A percentile compares a stretch with the other conserved stretches of the same genome.
Evolutionary conservation across 2,329 filamentous ascomycete species (phyloP).

Genomic region (Colletotrichum truncatum): DNA sequence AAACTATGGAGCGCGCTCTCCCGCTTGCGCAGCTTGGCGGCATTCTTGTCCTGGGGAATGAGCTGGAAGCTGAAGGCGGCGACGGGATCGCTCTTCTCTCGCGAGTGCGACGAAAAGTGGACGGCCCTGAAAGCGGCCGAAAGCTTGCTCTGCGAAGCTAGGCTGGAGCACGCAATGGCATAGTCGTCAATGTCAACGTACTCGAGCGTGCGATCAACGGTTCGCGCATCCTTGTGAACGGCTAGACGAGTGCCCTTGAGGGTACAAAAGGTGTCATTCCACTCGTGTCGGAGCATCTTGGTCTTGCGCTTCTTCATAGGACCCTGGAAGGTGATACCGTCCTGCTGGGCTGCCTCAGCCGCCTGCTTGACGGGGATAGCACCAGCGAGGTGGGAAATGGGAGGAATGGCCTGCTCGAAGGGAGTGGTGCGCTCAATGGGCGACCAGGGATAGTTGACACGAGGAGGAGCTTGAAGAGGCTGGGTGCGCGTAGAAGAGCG

Average conservation of each 20-base stretch:
- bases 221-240: constrained; percentile 74
- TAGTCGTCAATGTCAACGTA: constrained; percentile 91
- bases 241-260: constrained; percentile 79
- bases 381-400: constrained; percentile 31
- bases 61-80: constrained; percentile 87
- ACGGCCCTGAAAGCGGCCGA: constrained; percentile 87
- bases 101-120: constrained; percentile 64
- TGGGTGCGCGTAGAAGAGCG: constrained; percentile 37
- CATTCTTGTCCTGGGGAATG: constrained; percentile 73
- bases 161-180: constrained; percentile 82
- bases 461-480: constrained; percentile 61
- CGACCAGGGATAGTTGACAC: constrained; percentile 66
- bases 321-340: constrained; percentile 77
- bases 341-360: constrained; percentile 42
- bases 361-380: constrained; percentile 34
- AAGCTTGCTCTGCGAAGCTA: constrained; percentile 82
- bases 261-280: constrained; percentile 91
- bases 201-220: constrained; percentile 70
- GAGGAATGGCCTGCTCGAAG: constrained; percentile 57
- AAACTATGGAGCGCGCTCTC: constrained; percentile 54
- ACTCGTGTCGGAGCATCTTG: constrained; percentile 88
- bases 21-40: constrained; percentile 58
- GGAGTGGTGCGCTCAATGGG: constrained; percentile 52
- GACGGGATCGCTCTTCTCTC: constrained; percentile 65
- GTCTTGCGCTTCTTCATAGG: constrained; percentile 96